phyloP scores from a whole-genome alignment of 495 filamentous ascomycete species.

The Penicillium malachiteum region DNA sequence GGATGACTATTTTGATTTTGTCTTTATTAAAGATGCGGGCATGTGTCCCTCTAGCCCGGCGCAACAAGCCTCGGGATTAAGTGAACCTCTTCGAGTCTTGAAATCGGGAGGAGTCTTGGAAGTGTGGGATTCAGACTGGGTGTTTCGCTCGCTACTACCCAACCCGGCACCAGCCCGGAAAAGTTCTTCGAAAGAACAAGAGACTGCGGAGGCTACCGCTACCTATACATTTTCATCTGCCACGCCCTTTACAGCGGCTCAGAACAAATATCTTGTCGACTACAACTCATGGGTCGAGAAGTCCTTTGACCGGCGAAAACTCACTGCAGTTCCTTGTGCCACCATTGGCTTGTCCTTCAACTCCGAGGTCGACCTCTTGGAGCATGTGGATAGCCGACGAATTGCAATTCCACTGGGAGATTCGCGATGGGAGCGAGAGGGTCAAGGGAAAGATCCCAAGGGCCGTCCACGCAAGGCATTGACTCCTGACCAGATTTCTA shows the following conservation, averaged over 20 bases:
- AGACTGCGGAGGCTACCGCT: slow-evolving; percentile 61
- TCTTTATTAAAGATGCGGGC: slow-evolving; percentile 85
- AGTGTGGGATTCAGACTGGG: slow-evolving; percentile 82
- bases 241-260: slow-evolving; percentile 72
- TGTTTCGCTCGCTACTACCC: slow-evolving; percentile 71
- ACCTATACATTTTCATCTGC: slow-evolving; percentile 82
- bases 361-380: slow-evolving; percentile 73
- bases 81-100: slow-evolving; percentile 75
- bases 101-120: slow-evolving; percentile 79
- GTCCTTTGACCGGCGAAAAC: slow-evolving; percentile 67
- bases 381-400: slow-evolving; percentile 67
- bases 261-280: slow-evolving; percentile 79
- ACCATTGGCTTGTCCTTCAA: slow-evolving; percentile 72
- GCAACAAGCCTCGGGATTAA: slow-evolving; percentile 63
- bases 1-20: slow-evolving; percentile 81
- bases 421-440: slow-evolving; percentile 82
- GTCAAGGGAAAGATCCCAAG: slow-evolving; percentile 36
- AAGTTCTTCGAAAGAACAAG: slow-evolving; percentile 56
- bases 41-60: slow-evolving; percentile 62
- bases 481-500: slow-evolving; percentile 68
- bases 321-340: slow-evolving; percentile 78
- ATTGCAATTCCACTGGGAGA: slow-evolving; percentile 85
- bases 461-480: slow-evolving; percentile 49
- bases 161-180: slow-evolving; percentile 64
- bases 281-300: slow-evolving; percentile 82